phyloP scores from a whole-genome alignment of 129 eudicot genomes.

The Tagetes patula region DNA sequence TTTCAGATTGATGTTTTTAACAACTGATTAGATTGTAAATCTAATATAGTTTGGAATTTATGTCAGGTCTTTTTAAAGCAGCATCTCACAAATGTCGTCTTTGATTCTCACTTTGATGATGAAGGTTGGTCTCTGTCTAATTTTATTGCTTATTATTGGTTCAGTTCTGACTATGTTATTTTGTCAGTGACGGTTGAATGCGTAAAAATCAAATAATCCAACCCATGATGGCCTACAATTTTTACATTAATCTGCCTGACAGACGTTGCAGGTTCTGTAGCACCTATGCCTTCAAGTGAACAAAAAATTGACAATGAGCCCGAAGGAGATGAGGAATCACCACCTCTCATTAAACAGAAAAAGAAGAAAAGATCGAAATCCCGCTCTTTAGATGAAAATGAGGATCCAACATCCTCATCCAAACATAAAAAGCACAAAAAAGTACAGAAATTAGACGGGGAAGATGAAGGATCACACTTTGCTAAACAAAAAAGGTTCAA shows the following conservation, averaged over 20 bases:
- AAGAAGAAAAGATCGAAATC: slow-evolving; percentile 40
- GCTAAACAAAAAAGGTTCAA: slow-evolving; percentile 26
- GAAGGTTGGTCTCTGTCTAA: slow-evolving; percentile 52
- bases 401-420: slow-evolving; percentile 22
- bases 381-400: slow-evolving; percentile 13
- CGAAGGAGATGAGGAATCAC: slow-evolving; percentile 35
- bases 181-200: background rate
- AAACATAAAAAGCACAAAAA: slow-evolving; percentile 43
- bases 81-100: slow-evolving; percentile 68
- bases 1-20: too few relatives aligned
- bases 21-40: too few relatives aligned
- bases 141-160: background rate
- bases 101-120: slow-evolving; percentile 64
- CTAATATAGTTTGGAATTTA: background rate
- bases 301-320: slow-evolving; percentile 30
- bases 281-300: slow-evolving; percentile 28
- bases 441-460: slow-evolving; percentile 19
- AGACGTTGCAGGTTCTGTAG: slow-evolving; percentile 44
- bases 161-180: background rate
- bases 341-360: slow-evolving; percentile 22
- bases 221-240: background rate
- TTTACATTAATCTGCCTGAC: slow-evolving; percentile 14
- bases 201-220: background rate
- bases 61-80: slow-evolving; percentile 94
- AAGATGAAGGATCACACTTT: slow-evolving; percentile 23